Evolutionary conservation across 2,329 filamentous ascomycete genomes (phyloP), one percentile per base, ranked within the genome.

Genomic region (Seiridium unicorne): DNA sequence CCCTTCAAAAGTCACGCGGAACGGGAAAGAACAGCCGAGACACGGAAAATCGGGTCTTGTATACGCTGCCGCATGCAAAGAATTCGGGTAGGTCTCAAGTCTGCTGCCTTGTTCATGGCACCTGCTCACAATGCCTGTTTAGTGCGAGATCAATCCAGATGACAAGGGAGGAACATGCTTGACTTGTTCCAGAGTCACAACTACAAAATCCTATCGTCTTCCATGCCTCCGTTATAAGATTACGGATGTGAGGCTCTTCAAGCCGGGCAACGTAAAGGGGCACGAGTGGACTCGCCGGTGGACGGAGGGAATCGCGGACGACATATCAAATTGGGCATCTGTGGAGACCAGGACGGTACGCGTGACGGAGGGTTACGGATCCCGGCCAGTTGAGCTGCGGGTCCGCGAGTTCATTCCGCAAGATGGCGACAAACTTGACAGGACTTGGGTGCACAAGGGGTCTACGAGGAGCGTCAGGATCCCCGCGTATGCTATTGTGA

Each of bases 221-320:
- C 84, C 83, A 7, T 88, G 85, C 64, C 73, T 86, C 57, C 79
- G 85, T n/a, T 83, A 83, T 69, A 87, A 86, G 67, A 82, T 88
- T 62, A 83, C 80, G 8, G 84, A 86, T 57, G 76, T 87, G 54
- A 78, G 77, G 55, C 75, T 87, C 7, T 86, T 83, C 70, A 87
- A 87, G 66, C 80, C 83, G 0, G 83, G 82, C 5, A 82, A 84
- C 63, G 84, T 86, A 32, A 80, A 83, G 54, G 84, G 83, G 1
- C 79, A 79, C 61, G 83, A 86, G 65, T 87, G 84, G 84, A 87
- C 83, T 2, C 76, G 76, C 31, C 78, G 85, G 46, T 88, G 84
- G 85, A 78, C 77, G 55, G 80, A 84, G 63, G 82, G 79, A 62
- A 79, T 81, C 47, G 76, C 81, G 9, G 81, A 84, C 53, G 80